Evolutionary conservation across 192 early-diverging fungal species (phyloP).

Genomic region (Rhizophagus prolifer): DNA sequence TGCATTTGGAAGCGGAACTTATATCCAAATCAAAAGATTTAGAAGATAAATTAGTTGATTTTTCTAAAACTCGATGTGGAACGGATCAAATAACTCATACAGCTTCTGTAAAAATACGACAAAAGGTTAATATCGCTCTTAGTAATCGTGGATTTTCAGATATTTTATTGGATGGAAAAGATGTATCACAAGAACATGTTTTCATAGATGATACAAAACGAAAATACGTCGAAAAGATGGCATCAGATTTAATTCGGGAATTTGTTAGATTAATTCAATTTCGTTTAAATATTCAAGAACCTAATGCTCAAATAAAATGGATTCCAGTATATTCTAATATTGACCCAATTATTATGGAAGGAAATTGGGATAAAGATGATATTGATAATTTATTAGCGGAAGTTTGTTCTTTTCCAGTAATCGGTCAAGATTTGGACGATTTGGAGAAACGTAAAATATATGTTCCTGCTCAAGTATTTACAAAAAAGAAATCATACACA

Average conservation of each 20-base stretch:
- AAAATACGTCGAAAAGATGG: background rate
- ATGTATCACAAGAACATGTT: background rate
- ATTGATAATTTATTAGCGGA: background rate
- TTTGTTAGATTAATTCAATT: background rate
- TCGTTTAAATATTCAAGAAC: background rate
- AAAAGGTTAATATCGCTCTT: background rate
- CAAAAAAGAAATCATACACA: background rate
- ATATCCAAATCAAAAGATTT: background rate
- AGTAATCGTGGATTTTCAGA: background rate
- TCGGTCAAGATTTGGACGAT: background rate
- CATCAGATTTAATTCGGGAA: background rate
- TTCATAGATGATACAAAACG: background rate
- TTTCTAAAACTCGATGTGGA: background rate
- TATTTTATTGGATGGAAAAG: background rate
- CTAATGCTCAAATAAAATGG: background rate
- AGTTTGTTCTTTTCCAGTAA: background rate
- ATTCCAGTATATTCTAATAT: background rate
- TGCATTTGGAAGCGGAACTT: background rate
- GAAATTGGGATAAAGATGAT: background rate
- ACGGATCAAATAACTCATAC: background rate
- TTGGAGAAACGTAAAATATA: background rate
- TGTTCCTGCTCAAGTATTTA: background rate
- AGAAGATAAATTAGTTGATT: background rate
- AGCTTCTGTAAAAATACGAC: background rate
- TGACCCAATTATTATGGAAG: background rate